These are phyloP conservation scores for Scytalidium sp. DNA, from an alignment of 2,329 filamentous ascomycete genomes.

Conservation along the genomic window DNA sequence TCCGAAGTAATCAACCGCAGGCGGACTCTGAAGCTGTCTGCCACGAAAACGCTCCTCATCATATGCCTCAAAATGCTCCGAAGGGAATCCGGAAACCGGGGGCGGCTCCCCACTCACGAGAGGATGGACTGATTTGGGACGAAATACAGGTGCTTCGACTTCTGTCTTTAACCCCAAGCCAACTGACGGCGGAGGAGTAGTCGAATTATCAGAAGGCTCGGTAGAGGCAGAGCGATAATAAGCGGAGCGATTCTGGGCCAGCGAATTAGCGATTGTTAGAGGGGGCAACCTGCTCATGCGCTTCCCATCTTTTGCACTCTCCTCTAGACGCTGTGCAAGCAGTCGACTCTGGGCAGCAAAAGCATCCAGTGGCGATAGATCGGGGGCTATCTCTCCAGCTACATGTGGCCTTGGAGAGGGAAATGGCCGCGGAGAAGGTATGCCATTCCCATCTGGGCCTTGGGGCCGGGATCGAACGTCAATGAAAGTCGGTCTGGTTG, in stretches of 20 bases:
- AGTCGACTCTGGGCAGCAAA: constrained; percentile 89
- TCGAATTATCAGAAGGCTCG: constrained; percentile 44
- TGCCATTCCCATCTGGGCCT: constrained; percentile 17
- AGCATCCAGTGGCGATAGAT: constrained; percentile 90
- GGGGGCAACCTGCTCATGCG: constrained; percentile 85
- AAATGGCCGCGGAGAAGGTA: constrained; percentile 19
- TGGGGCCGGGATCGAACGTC: constrained; percentile 27
- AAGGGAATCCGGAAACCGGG: constrained; percentile 5
- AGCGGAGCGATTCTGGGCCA: constrained; percentile 73
- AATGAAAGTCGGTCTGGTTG: constrained; percentile 25
- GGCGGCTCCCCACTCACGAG: constrained; percentile 53
- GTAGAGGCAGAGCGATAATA: constrained; percentile 76
- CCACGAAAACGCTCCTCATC: constrained; percentile 21
- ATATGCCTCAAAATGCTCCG: constrained; percentile 10
- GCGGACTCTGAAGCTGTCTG: constrained; percentile 13
- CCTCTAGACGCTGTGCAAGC: constrained; percentile 82
- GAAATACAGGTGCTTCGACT: constrained; percentile 47
- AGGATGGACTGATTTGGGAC: constrained; percentile 73
- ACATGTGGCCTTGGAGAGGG: constrained; percentile 71
- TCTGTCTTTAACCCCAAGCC: constrained; percentile 51
- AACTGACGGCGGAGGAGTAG: constrained; percentile 28
- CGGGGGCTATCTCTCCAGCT: constrained; percentile 79
- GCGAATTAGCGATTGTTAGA: constrained; percentile 75
- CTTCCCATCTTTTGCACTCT: constrained; percentile 68
- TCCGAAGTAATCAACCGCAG: constrained; percentile 38